Percentiles rank a stretch among this genome's conserved stretches.
Evolutionary conservation across 1,284 basidiomycete genomes (phyloP).

Genomic region (Coniferiporia sulphurascens): DNA sequence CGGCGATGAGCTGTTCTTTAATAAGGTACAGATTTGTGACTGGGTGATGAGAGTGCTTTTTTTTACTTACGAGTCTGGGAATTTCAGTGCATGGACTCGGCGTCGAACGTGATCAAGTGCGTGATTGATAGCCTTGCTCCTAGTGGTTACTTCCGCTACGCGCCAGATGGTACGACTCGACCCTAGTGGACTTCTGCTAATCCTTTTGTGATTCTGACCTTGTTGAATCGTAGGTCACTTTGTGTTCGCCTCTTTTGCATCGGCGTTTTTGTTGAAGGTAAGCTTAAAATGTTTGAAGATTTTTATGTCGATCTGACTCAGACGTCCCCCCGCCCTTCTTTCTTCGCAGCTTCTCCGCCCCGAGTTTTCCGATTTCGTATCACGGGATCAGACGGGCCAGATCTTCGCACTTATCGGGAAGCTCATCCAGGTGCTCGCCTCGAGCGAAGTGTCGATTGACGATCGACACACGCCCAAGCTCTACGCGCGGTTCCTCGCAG

Average conservation of each 20-base stretch:
- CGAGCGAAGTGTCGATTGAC: conserved; percentile 74
- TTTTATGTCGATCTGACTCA: background rate
- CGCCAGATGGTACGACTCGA: conserved; percentile 63
- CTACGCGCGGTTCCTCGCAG: conserved; percentile 73
- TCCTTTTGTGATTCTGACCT: background rate
- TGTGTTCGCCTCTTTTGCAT: conserved; percentile 80
- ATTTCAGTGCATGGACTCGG: conserved; percentile 62
- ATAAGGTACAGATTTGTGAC: conserved; percentile 41
- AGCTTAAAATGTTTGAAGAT: conserved; percentile 6
- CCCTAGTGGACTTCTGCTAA: background rate
- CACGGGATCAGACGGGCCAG: conserved; percentile 57
- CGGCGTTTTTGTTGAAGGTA: conserved; percentile 78
- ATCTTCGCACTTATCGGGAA: conserved; percentile 68
- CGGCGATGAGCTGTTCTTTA: conserved; percentile 62
- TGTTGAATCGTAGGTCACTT: conserved; percentile 56
- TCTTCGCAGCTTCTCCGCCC: conserved; percentile 61
- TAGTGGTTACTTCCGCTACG: conserved; percentile 74
- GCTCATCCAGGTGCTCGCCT: conserved; percentile 66
- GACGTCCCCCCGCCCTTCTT: background rate
- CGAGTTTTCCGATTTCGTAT: conserved; percentile 59
- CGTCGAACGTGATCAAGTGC: conserved; percentile 59
- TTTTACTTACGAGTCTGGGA: conserved; percentile 1
- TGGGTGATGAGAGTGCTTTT: no score
- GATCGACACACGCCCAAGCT: conserved; percentile 77
- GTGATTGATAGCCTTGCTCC: conserved; percentile 65